Evolutionary conservation across 257 asterid genomes (phyloP).

Genomic region (Anisodus tanguticus): DNA sequence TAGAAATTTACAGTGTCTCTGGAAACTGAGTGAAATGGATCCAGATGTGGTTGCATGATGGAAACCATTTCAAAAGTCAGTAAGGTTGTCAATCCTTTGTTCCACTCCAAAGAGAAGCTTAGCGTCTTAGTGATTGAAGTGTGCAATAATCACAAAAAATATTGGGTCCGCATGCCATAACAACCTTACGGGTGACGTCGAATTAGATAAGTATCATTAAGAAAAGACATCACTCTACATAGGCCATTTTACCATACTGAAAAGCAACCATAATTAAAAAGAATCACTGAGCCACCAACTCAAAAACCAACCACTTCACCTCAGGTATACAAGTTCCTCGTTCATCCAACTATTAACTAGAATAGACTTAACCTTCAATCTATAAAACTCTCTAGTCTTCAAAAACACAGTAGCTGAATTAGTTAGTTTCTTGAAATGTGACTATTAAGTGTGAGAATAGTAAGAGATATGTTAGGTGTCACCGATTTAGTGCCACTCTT

Average conservation of each 20-base stretch:
- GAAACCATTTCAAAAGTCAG: too few relatives aligned
- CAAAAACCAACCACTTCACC: too few relatives aligned
- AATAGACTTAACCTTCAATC: too few relatives aligned
- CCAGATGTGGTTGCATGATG: too few relatives aligned
- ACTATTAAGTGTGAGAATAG: not conserved
- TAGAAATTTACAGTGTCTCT: not conserved
- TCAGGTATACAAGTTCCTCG: too few relatives aligned
- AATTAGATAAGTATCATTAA: too few relatives aligned
- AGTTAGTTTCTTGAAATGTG: not conserved
- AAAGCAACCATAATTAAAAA: not conserved
- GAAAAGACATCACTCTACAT: not conserved
- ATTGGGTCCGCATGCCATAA: too few relatives aligned
- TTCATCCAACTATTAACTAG: too few relatives aligned
- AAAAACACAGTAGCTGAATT: not conserved
- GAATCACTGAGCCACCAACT: not conserved
- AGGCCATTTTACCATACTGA: not conserved
- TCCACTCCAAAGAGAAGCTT: not conserved
- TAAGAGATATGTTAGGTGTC: not conserved
- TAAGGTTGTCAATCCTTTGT: too few relatives aligned
- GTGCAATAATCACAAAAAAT: not conserved
- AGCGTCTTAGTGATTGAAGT: not conserved
- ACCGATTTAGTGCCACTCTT: not conserved
- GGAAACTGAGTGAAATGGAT: not conserved
- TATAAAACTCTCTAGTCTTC: too few relatives aligned
- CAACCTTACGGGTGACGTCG: too few relatives aligned